Evolutionary conservation across 345 rosid genomes (phyloP), one percentile per base, ranked within the genome.

Genomic region (Populus deltoides): DNA sequence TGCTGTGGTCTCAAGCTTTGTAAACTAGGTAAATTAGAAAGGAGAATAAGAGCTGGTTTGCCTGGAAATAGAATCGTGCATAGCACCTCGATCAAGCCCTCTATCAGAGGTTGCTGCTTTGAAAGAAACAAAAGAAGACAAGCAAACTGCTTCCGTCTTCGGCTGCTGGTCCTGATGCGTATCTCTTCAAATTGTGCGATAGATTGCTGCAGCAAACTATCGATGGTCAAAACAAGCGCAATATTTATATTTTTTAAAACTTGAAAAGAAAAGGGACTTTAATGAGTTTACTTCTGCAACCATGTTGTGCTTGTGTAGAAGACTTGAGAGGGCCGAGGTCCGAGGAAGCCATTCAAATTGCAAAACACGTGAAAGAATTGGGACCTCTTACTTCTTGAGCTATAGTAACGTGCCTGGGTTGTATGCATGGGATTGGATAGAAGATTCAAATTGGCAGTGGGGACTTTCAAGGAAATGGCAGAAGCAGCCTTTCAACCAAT

Each of bases 241-340:
- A 83, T 86, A 78, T 22, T 0, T 79, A 90, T 68, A 92, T 95
- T 55, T 75, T 93, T 65, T 75, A 86, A 45, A 77, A 77, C 76
- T 75, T 92, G 90, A 91, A 91, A 84, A 84, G 71, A 75, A 87
- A 81, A 45, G 80, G 92, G 78, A 86, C 65, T 93, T 96, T n/a
- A 95, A 93, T 78, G 98, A 95, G 82, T 95, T 95, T 73, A 82
- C 90, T 2, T 92, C 75, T 69, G 92, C 93, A 7, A 95, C 90
- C 97, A 92, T 92, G 94, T 70, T 92, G 75, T 83, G 94, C 53
- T 87, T 91, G 96, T 92, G 90, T 79, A 95, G 85, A 86, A 82
- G 88, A 81, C 89, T 90, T 45, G 87, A 90, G 66, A 87, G 91
- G 76, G 86, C 90, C 22, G 90, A 87, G 91, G 75, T 87, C 90